These are phyloP conservation scores for Durotheca rogersii DNA, from an alignment of 495 filamentous ascomycete species.

Conservation along the genomic window DNA sequence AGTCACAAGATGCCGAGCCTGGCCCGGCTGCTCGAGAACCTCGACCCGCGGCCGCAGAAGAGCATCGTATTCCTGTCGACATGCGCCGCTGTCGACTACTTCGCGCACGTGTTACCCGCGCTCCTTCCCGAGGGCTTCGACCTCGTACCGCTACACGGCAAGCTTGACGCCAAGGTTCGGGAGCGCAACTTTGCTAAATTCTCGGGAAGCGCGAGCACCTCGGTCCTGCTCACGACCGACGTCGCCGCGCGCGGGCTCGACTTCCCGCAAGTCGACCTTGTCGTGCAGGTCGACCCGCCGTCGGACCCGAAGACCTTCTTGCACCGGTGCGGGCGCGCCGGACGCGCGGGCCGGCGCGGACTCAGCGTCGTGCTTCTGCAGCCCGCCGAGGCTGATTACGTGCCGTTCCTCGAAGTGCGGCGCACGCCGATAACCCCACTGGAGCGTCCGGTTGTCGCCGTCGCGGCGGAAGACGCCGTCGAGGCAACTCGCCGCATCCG, in stretches of 20 bases:
- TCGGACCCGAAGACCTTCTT: constrained; percentile 93
- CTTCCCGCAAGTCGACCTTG: constrained; percentile 91
- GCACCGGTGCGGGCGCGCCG: constrained; percentile 90
- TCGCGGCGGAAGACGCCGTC: constrained; percentile 59
- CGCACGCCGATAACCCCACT: constrained; percentile 80
- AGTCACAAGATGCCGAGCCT: constrained; percentile 75
- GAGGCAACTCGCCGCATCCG: constrained; percentile 58
- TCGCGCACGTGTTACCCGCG: constrained; percentile 69
- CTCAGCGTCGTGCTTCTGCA: constrained; percentile 83
- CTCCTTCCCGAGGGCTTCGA: constrained; percentile 63
- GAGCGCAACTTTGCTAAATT: constrained; percentile 81
- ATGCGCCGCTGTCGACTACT: constrained; percentile 94
- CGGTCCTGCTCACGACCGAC: constrained; percentile 84
- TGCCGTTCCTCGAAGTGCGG: constrained; percentile 81
- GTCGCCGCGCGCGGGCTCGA: constrained; percentile 66
- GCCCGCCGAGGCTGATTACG: constrained; percentile 86
- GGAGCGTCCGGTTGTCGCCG: constrained; percentile 44
- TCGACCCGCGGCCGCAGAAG: constrained; percentile 74
- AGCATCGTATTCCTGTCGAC: constrained; percentile 94
- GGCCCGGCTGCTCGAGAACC: constrained; percentile 63
- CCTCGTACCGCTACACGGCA: constrained; percentile 83
- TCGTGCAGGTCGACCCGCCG: constrained; percentile 89
- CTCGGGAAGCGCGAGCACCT: constrained; percentile 63
- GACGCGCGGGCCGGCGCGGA: constrained; percentile 82
- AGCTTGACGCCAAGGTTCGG: constrained; percentile 75